Evolutionary conservation across 768 basidiomycete genomes (phyloP), one percentile per base, ranked within the genome.

Genomic region (Kwoniella newhampshirensis): DNA sequence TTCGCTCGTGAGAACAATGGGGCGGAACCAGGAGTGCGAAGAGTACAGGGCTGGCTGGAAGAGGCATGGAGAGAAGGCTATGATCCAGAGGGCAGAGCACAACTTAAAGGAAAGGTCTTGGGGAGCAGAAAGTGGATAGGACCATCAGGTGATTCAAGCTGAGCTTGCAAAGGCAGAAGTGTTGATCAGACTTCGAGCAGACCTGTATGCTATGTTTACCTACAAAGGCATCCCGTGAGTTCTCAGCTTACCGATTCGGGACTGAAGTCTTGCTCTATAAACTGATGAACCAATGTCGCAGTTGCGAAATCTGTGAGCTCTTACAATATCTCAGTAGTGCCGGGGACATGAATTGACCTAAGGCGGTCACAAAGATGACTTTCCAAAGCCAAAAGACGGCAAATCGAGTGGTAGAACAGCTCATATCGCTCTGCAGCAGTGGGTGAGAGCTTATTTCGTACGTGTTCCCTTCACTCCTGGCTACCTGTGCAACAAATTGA

Each of bases 201-300:
- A 91, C 64, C 70, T 93, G 35, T 87, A 85, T 74, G 83, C 86
- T 11, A 89, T 90, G 28, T 88, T 91, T 70, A 82, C 82, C 1
- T 87, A 77, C 65, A 83, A 86, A 44, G 87, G 87, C 28, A 86
- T 94, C 45, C 89, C 91, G 89, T 93, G 73, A 78, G 87, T 75
- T 27, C 48, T 47, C 32, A n/a, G 30, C 27, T n/a, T n/a, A n/a
- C n/a, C n/a, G n/a, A n/a, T n/a, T n/a, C n/a, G n/a, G n/a, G n/a
- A n/a, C n/a, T n/a, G n/a, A n/a, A n/a, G n/a, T n/a, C n/a, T n/a
- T n/a, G n/a, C n/a, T n/a, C n/a, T n/a, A n/a, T n/a, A n/a, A n/a
- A n/a, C n/a, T 36, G 15, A 27, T 18, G 45, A 9, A 32, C 51
- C 21, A n/a, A n/a, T 46, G 15, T 26, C 17, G 21, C 54, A 56